Evolutionary conservation across 2,329 filamentous ascomycete genomes (phyloP).

Genomic region (Aurifilum marmelostoma): DNA sequence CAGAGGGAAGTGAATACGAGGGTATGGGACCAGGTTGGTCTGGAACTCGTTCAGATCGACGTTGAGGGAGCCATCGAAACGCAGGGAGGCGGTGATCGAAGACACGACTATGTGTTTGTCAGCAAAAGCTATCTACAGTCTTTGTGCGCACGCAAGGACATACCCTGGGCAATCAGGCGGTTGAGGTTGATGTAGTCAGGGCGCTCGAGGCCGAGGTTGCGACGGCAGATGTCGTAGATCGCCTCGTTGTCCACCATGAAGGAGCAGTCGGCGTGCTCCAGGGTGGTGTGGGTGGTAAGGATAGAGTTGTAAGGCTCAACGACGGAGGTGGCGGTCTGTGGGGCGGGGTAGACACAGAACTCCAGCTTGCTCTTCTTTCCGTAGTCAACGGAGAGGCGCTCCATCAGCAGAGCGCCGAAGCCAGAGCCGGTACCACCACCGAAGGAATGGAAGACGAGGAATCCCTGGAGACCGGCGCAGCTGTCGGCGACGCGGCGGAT

Average conservation of each 20-base stretch:
- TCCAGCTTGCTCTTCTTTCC: conserved; percentile 99
- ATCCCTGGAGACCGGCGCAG: conserved; percentile 97
- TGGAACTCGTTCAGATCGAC: conserved; percentile 99
- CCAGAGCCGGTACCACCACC: conserved; percentile 98
- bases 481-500: conserved; percentile 96
- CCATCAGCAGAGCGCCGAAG: conserved; percentile 97
- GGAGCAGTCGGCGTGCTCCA: conserved; percentile 99
- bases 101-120: conserved; percentile 73
- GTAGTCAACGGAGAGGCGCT: conserved; percentile 97
- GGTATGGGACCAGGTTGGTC: conserved; percentile 98
- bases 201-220: conserved; percentile 95
- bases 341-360: conserved; percentile 98
- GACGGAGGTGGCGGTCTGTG: conserved; percentile 94
- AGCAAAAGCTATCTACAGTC: conserved; percentile 31
- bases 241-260: conserved; percentile 99
- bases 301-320: conserved; percentile 99
- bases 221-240: conserved; percentile 99
- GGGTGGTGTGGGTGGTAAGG: conserved; percentile 96
- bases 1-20: conserved; percentile 98
- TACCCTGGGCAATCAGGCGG: conserved; percentile 96
- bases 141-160: conserved; percentile 30
- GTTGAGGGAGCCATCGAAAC: conserved; percentile 98
- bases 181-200: conserved; percentile 99
- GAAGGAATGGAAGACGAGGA: conserved; percentile 99
- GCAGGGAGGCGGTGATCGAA: conserved; percentile 96